Percentiles rank a stretch among this genome's conserved stretches.
Conservation (phyloP, 495 filamentous ascomycete species). For the Chaetomium fimeti region DNA sequence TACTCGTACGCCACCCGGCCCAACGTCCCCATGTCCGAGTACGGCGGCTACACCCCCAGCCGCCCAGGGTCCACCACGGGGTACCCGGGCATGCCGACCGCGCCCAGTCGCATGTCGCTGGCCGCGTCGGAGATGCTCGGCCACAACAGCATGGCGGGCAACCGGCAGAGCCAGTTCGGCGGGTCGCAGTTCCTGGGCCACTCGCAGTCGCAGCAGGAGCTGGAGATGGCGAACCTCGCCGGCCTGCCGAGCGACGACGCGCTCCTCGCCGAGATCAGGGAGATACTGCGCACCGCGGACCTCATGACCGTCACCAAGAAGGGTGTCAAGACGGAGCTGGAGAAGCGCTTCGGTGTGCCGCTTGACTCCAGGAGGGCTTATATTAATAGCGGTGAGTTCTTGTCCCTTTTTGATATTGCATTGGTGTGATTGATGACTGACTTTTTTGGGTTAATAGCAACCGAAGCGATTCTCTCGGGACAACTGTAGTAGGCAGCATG, state of each 20-base stretch:
- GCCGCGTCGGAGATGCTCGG: constrained; percentile 68
- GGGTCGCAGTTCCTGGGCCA: constrained; percentile 49
- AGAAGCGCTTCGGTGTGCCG: constrained; percentile 77
- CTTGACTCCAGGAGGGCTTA: constrained; percentile 82
- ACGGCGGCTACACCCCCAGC: constrained; percentile 54
- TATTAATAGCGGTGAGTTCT: constrained; percentile 84
- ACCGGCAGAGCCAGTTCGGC: constrained; percentile 50
- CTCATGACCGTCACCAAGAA: constrained; percentile 99
- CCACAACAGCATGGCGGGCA: constrained; percentile 20
- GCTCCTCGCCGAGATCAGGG: constrained; percentile 87
- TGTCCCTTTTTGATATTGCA: neutral
- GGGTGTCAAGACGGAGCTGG: constrained; percentile 89
- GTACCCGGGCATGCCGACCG: constrained; percentile 26
- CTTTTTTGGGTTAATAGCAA: constrained; percentile 35
- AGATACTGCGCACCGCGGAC: constrained; percentile 86
- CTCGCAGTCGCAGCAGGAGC: constrained; percentile 50
- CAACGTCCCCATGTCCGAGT: constrained; percentile 57
- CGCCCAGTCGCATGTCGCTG: constrained; percentile 65
- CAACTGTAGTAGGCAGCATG: constrained; percentile 37
- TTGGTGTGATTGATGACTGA: constrained; percentile 14
- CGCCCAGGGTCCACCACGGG: constrained; percentile 77
- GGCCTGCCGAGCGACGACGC: constrained; percentile 83
- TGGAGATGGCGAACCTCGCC: constrained; percentile 66
- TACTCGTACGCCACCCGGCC: constrained; percentile 88
- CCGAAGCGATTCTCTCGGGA: constrained; percentile 50